These are phyloP conservation scores for Fomitopsis pinicola DNA, from an alignment of 1,284 basidiomycete genomes.

Conservation along the genomic window DNA sequence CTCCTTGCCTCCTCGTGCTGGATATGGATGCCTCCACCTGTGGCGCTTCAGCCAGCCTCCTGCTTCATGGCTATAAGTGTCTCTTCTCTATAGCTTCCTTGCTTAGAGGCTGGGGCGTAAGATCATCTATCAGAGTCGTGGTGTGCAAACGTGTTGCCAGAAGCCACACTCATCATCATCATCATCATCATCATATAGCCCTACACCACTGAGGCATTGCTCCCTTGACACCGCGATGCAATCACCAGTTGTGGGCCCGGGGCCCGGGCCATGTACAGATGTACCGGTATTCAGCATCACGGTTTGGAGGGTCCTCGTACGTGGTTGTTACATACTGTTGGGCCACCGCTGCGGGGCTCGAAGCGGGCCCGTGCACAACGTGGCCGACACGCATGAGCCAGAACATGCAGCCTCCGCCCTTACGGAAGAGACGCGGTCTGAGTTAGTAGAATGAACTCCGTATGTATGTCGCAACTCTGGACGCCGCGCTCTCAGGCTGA, in stretches of 20 bases:
- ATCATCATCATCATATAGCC: too few relatives aligned
- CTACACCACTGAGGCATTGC: too few relatives aligned
- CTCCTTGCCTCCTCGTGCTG: constrained; percentile 28
- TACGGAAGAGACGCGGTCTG: not conserved
- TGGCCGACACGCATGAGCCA: not conserved
- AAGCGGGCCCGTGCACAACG: not conserved
- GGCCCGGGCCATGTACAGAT: too few relatives aligned
- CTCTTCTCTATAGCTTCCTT: not conserved
- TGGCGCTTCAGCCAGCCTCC: constrained; percentile 5
- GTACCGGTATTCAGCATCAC: too few relatives aligned
- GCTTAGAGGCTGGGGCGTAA: not conserved
- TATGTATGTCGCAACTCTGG: not conserved
- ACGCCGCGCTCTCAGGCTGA: not conserved
- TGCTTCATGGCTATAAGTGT: not conserved
- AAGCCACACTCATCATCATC: too few relatives aligned
- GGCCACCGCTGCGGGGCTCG: not conserved
- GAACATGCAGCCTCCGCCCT: not conserved
- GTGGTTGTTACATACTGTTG: not conserved
- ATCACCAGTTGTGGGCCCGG: too few relatives aligned
- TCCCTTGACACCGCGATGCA: too few relatives aligned
- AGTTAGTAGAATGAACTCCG: not conserved
- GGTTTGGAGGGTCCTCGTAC: not conserved
- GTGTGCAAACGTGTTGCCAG: too few relatives aligned
- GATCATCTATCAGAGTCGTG: too few relatives aligned
- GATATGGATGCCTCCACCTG: constrained; percentile 16